Evolutionary conservation across 768 basidiomycete species (phyloP), one percentile per base, ranked within the genome.

Genomic region (Pisolithus microcarpus): DNA sequence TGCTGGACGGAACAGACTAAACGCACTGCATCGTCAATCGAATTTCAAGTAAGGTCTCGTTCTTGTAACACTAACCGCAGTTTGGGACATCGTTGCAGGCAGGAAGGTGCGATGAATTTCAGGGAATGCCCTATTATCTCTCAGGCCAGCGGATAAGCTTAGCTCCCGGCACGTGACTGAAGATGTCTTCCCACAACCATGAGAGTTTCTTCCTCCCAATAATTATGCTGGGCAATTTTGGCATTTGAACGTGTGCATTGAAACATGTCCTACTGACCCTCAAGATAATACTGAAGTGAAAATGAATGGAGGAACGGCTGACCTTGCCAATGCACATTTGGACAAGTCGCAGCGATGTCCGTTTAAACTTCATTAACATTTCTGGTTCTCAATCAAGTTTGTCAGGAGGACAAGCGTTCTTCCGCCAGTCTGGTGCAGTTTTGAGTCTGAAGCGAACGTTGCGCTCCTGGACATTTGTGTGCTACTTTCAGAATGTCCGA

Each of bases 251-350:
- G 21, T 81, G 91, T 52, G 91, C 92, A 4, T 72, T 98, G 60
- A 79, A 91, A 30, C 93, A 96, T 60, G 90, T 98, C 52, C 74
- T 96, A 51, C 76, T 93, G 21, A 90, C 88, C n/a, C 75, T 94
- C 38, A 92, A 92, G 71, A 86, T 91, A 52, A 79, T 91, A 44
- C 73, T 94, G 45, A 90, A 90, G 63, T 91, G 87, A 79, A 84
- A 5, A 91, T 88, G 1, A 89, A 82, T 59, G 86, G 86, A 24
- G 76, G 75, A 36, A 82, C 58, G 81, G 82, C 7, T 87, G 60
- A 74, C 42, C 13, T 34, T 34, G 34, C 34, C 34, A 13, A 11
- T 13, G 34, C 11, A 34, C 3, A 34, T 34, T 34, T 34, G 34
- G 34, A 13, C 31, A 34, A 11, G 10, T 10, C 10, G 11, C 13